Evolutionary conservation across 2,329 filamentous ascomycete genomes (phyloP).

Genomic region (Ophiosphaerella korrae): DNA sequence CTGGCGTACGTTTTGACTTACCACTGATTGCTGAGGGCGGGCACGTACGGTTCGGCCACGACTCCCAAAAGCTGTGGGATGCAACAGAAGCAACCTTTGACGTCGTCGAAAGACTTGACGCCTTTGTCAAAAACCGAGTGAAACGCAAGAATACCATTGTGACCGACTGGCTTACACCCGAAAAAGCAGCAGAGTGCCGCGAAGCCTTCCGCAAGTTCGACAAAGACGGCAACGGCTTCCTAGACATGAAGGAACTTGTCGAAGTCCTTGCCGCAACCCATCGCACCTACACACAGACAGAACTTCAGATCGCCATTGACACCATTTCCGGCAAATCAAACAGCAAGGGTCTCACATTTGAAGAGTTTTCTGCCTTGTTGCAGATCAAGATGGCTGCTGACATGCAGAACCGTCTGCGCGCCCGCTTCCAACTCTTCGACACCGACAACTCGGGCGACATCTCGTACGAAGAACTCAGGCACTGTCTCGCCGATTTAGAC

Average conservation of each 20-base stretch:
- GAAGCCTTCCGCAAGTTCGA: conserved; percentile 16
- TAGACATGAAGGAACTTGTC: conserved; percentile 9
- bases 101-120: conserved; percentile 12
- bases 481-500: conserved; percentile 10
- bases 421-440: conserved; percentile 14
- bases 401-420: conserved; percentile 11
- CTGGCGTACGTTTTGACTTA: conserved; percentile 15
- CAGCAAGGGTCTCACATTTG: conserved; percentile 10
- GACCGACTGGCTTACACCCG: conserved; percentile 12
- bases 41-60: conserved; percentile 13
- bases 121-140: conserved; percentile 13
- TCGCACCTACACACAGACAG: conserved; percentile 8
- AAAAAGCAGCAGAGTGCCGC: conserved; percentile 13
- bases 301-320: conserved; percentile 8
- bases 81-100: conserved; percentile 15
- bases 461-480: conserved; percentile 12
- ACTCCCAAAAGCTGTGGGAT: conserved; percentile 14
- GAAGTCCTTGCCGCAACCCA: conserved; percentile 10
- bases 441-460: conserved; percentile 11
- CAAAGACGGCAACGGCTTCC: conserved; percentile 14
- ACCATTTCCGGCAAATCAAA: conserved; percentile 8
- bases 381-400: conserved; percentile 16
- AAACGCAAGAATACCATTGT: conserved; percentile 8
- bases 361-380: conserved; percentile 10
- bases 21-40: conserved; percentile 14